Evolutionary conservation across 495 filamentous ascomycete species (phyloP), one percentile per base, ranked within the genome.

Genomic region (Venustampulla echinocandica): DNA sequence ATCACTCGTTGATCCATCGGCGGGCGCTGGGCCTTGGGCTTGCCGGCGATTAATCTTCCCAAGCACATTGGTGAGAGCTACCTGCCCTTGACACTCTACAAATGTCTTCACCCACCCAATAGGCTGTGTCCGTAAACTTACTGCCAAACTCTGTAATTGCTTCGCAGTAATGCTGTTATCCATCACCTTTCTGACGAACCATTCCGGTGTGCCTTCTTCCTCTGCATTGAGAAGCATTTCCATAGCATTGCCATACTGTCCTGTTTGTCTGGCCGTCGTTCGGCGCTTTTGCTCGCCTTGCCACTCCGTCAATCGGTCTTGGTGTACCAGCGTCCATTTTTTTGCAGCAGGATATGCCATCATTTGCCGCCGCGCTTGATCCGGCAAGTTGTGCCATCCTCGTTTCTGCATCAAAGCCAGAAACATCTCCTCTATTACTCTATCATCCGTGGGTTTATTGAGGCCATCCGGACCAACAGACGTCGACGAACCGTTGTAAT

Each of bases 41-140:
- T 87, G 88, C 61, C 79, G 77, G 46, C 89, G 80, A 61, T 95
- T 97, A 64, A 97, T 90, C 63, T 95, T 94, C 39, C 79, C 66
- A 18, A 99, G 77, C 10, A 95, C 83, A 61, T 93, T 99, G 19
- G 92, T 96, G 56, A 99, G 71, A 32, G 92, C 92, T 20, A 99
- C 83, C 67, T 95, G 90, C 47, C 92, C 92, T 66, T 99, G 92
- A 33, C 93, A 90, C 67, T 97, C 92, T 49, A 97, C 87, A 64
- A 97, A 99, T 15, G 82, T 79, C 67, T 83, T 89, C 44, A 99
- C 93, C 92, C 92, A 99, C 67, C 82, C 86, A 54, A 98, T 97
- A 32, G 93, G 92, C 60, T 98, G 93, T 24, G 93, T 97, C 49
- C 92, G 75, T 56, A 98, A 60, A 66, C 87, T 94, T 63, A 98